Base-by-base conservation (phyloP, 768 basidiomycete genomes). In the Pleurotus cornucopiae region DNA sequence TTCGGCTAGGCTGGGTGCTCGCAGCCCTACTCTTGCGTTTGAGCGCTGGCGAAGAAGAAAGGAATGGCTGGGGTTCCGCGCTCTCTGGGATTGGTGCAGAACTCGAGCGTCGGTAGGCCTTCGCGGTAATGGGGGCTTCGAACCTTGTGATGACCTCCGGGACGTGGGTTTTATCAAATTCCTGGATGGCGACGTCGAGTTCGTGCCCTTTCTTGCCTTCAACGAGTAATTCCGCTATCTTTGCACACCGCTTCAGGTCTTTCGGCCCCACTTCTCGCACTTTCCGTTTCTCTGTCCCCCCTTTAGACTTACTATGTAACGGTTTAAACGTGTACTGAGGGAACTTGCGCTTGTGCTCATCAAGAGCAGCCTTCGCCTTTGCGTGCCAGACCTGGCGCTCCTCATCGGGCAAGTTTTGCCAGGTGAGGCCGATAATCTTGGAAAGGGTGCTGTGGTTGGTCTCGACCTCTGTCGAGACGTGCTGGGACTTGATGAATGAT, bases 381-480 rank as follows among this genome's bases (percentile, higher is more conserved):
- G 73, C 72, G 62, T 89, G 85, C 90, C 90, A 92, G 48, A 86
- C 71, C 69, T 87, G 80, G 7, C 86, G 81, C 66, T 92, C 86
- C n/a, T 83, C 81, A 57, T 85, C 78, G 1, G 88, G 82, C 58
- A 92, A 79, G 56, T 81, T 86, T 69, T 88, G 83, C 90, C 89
- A 92, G 30, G 88, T 89, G 58, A 89, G 73, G 20, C 89, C 89
- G 58, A 91, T 88, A 64, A 90, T 91, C 80, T 89, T 91, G 12
- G 88, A 90, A 14, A 91, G 74, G 3, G 89, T 90, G 62, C 85
- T 86, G 71, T 90, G 89, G 67, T 88, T 90, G 26, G 87, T 88
- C 74, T 91, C 89, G 58, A 91, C 84, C 51, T 80, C 83, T 6
- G 85, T 81, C 6, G 88, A 84, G 60, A 91, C 88, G 62, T 87